These are phyloP conservation scores for Serpula lacrymans DNA, from an alignment of 768 basidiomycete species.

Conservation along the genomic window DNA sequence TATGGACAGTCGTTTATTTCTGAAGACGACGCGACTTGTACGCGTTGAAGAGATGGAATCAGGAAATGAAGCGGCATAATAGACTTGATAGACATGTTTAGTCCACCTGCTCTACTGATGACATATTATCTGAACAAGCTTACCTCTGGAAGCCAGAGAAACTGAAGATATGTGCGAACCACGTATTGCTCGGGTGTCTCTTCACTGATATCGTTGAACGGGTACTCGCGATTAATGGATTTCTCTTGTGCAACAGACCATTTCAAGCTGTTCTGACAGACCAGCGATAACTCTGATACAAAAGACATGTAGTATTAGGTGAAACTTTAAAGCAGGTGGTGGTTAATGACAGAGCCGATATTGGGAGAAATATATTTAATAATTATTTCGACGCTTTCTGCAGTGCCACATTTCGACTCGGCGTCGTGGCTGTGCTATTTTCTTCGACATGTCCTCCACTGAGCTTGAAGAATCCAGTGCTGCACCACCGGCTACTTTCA, in stretches of 20 bases:
- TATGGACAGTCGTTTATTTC: slow-evolving; percentile 33
- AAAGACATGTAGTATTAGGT: no score
- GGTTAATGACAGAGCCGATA: no score
- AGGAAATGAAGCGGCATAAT: slow-evolving; percentile 65
- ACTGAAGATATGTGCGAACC: slow-evolving; percentile 66
- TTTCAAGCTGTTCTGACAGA: slow-evolving; percentile 16
- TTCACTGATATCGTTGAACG: slow-evolving; percentile 39
- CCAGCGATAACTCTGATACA: no score
- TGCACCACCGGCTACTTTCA: slow-evolving; percentile 55
- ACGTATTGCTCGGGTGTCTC: slow-evolving; percentile 57
- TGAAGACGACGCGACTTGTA: slow-evolving; percentile 31
- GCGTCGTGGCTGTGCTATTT: no score
- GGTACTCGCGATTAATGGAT: slow-evolving; percentile 51
- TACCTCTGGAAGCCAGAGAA: slow-evolving; percentile 78
- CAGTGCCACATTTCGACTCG: no score
- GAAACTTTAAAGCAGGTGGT: no score
- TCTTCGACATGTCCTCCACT: slow-evolving; percentile 46
- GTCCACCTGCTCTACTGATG: background rate
- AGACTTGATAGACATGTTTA: slow-evolving; percentile 41
- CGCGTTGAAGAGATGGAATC: slow-evolving; percentile 52
- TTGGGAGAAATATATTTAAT: no score
- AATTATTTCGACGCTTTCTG: no score
- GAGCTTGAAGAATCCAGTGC: slow-evolving; percentile 58
- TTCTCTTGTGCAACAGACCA: slow-evolving; percentile 66
- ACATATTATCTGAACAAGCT: slow-evolving; percentile 4